Evolutionary conservation across 176 grass and related monocot genomes (phyloP), one percentile per base, ranked within the genome.

Genomic region (Hordeum marinum): DNA sequence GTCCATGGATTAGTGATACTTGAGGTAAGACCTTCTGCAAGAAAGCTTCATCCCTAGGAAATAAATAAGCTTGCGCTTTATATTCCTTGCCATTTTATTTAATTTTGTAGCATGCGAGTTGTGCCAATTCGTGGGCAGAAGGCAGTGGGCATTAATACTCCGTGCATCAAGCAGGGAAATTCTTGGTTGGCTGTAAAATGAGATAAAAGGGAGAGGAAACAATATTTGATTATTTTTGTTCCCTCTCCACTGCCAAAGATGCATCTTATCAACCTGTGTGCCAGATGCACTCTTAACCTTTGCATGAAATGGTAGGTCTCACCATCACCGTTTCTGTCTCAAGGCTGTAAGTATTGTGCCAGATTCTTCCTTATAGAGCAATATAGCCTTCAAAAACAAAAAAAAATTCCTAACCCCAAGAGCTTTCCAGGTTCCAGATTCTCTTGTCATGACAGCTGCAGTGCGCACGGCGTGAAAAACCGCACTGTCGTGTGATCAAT

Each of bases 181-280:
- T 48, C 27, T 86, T 81, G 69, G 70, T 84, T 84, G 24, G 41
- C 18, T 65, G 57, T 8, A 88, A 70, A 70, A 72, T 81, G 40
- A 17, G 36, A 69, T 65, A 17, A 70, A 55, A 68, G 13, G 39
- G 17, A 68, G 6, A 76, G 48, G 31, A 62, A 70, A 55, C 37
- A 78, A 71, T 18, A 52, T 72, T 85, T 78, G n/a, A 82, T 55
- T 90, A 86, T 77, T 82, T 78, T 69, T 41, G 72, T 93, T 91
- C 81, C 48, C 67, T 66, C 77, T 80, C 86, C 94, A 93, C 86
- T 87, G 50, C 29, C 25, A 86, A 78, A 91, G 61, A 89, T 70
- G 81, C 88, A 75, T 85, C 90, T 35, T 76, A 80, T 65, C 85
- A 85, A 85, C 31, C 80, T 89, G 68, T 84, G 77, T 91, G 79